Conservation (phyloP, 345 rosid genomes). For the Brassica juncea region DNA sequence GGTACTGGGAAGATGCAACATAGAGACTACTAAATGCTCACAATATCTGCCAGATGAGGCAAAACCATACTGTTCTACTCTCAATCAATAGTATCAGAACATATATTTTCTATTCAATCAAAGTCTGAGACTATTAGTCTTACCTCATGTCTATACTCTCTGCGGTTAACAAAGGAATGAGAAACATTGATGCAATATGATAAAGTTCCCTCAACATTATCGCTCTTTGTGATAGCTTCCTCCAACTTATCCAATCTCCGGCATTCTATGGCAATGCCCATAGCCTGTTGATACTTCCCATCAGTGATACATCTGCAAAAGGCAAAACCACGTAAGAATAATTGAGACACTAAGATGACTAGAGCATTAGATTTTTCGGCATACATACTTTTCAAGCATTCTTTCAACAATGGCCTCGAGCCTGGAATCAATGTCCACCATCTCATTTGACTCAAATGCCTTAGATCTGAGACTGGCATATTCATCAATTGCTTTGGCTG, state of each 20-base stretch:
- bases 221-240: slow-evolving; percentile 90
- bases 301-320: slow-evolving; percentile 81
- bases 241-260: slow-evolving; percentile 94
- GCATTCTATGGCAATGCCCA: slow-evolving; percentile 98
- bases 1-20: slow-evolving; percentile 8
- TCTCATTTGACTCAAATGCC: slow-evolving; percentile 63
- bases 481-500: slow-evolving; percentile 98
- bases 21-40: background rate
- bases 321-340: slow-evolving; percentile 25
- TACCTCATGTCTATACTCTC: slow-evolving; percentile 94
- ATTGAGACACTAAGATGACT: slow-evolving; percentile 21
- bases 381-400: slow-evolving; percentile 90
- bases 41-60: slow-evolving; percentile 7
- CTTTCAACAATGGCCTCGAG: slow-evolving; percentile 97
- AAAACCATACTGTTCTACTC: background rate
- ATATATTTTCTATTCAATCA: background rate
- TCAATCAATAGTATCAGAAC: background rate
- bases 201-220: slow-evolving; percentile 79
- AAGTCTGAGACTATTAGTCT: slow-evolving; percentile 13
- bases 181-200: slow-evolving; percentile 85
- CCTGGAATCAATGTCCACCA: slow-evolving; percentile 72
- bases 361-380: slow-evolving; percentile 5
- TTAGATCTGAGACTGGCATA: slow-evolving; percentile 85
- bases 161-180: slow-evolving; percentile 80
- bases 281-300: slow-evolving; percentile 96